Base-by-base conservation (phyloP, 208 protist species). In the Kentomonas sorsogonicus region DNA sequence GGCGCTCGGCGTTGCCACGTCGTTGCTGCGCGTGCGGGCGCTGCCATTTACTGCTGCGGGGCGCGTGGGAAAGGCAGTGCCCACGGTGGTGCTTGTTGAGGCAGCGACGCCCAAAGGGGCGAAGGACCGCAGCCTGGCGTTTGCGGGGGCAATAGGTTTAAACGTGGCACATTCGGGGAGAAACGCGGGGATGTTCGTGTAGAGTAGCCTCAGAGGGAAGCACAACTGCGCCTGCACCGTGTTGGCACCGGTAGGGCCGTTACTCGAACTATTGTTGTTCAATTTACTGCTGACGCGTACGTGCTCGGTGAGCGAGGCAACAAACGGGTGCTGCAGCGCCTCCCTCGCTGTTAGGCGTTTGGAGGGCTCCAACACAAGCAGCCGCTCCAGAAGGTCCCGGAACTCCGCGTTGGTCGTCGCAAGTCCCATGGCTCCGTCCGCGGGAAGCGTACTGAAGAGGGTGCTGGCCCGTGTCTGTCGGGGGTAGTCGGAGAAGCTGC, bases 341-440 rank as follows among this genome's bases (percentile, higher is more conserved):
- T 89, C 66, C 13, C 58, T 56, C 7, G 79, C 85, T 0, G 75
- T 80, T 22, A 66, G 62, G 0, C 85, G 77, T 26, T 62, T 33
- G 15, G 43, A 10, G 6, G 85, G 78, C 59, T 92, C 75, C 13
- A 92, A 67, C 10, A 65, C 70, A 36, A 92, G 76, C 26, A 92
- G 59, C 9, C 60, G 60, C 31, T 65, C 51, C 13, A 92, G 62
- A 0, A 92, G 51, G 33, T 85, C 66, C 6, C 71, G 31, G 54
- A 86, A 74, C 2, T 16, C 33, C 3, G 60, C 25, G 33, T 80
- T 83, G 0, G 53, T 53, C 15, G n/a, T n/a, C n/a, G n/a, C n/a
- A n/a, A n/a, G n/a, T n/a, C n/a, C n/a, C n/a, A n/a, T n/a, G n/a
- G n/a, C n/a, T n/a, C n/a, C n/a, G n/a, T n/a, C 83, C 0, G 51